Evolutionary conservation across 345 rosid genomes (phyloP).

Genomic region (Sapria himalayana): DNA sequence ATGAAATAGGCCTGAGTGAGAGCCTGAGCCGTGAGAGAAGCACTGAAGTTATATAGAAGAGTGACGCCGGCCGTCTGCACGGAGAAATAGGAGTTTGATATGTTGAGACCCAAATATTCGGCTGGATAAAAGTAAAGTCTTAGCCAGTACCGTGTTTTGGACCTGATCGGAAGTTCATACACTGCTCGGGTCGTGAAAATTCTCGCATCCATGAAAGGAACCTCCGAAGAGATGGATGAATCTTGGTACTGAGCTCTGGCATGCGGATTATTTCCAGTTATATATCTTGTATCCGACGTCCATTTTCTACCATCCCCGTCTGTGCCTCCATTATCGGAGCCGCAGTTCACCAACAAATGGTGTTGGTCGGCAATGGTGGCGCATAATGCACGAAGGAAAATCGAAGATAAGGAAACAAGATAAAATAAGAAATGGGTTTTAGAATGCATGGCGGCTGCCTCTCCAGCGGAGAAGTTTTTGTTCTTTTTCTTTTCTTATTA

Average conservation of each 20-base stretch:
- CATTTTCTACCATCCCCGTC: constrained; percentile 48
- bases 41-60: constrained; percentile 56
- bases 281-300: constrained; percentile 33
- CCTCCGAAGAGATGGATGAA: constrained; percentile 33
- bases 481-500: too few relatives aligned
- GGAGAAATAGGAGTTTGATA: constrained; percentile 34
- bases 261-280: constrained; percentile 15
- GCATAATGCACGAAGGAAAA: constrained; percentile 9
- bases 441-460: constrained; percentile 18
- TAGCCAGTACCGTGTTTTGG: constrained; percentile 21
- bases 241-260: constrained; percentile 39
- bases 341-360: constrained; percentile 28
- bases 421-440: constrained; percentile 9
- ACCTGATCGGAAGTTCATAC: constrained; percentile 25
- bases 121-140: constrained; percentile 57
- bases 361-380: background rate
- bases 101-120: constrained; percentile 20
- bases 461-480: too few relatives aligned
- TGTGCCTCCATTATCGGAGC: constrained; percentile 20
- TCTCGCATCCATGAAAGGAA: constrained; percentile 68
- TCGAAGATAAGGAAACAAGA: constrained; percentile 12
- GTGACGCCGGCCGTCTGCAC: constrained; percentile 28
- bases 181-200: constrained; percentile 31
- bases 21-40: constrained; percentile 46
- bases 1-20: constrained; percentile 44